phyloP scores from a whole-genome alignment of 495 filamentous ascomycete genomes.

The Aspergillus panamensis region DNA sequence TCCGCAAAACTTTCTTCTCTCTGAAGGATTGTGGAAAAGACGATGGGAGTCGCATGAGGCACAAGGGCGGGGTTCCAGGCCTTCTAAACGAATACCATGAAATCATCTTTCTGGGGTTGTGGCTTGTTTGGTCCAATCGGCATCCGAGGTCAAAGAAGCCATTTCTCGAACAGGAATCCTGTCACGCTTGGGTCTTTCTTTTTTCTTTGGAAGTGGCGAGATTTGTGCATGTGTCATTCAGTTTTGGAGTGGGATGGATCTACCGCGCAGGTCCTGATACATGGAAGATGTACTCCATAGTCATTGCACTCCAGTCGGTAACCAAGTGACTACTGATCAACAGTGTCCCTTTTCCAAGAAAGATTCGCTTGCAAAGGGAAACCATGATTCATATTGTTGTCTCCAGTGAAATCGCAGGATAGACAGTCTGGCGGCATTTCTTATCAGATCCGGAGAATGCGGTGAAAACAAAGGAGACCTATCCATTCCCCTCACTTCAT shows the following conservation, averaged over 20 bases:
- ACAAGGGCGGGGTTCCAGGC: constrained; percentile 10
- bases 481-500: background rate
- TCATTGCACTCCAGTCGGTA: too few relatives aligned
- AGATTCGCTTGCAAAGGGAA: too few relatives aligned
- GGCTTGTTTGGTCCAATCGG: constrained; percentile 1
- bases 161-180: constrained; percentile 1
- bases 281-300: too few relatives aligned
- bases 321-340: too few relatives aligned
- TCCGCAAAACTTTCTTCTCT: constrained; percentile 4
- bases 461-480: background rate
- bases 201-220: constrained; percentile 12
- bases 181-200: background rate
- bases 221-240: background rate
- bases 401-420: too few relatives aligned
- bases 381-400: too few relatives aligned
- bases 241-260: too few relatives aligned
- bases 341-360: too few relatives aligned
- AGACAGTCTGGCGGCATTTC: background rate
- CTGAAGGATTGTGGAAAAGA: background rate
- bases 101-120: background rate
- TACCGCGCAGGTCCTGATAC: too few relatives aligned
- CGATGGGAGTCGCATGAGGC: background rate
- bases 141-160: background rate
- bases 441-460: constrained; percentile 8
- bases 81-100: background rate